Evolutionary conservation across 495 filamentous ascomycete species (phyloP), one percentile per base, ranked within the genome.

Genomic region (Parathielavia appendiculata): DNA sequence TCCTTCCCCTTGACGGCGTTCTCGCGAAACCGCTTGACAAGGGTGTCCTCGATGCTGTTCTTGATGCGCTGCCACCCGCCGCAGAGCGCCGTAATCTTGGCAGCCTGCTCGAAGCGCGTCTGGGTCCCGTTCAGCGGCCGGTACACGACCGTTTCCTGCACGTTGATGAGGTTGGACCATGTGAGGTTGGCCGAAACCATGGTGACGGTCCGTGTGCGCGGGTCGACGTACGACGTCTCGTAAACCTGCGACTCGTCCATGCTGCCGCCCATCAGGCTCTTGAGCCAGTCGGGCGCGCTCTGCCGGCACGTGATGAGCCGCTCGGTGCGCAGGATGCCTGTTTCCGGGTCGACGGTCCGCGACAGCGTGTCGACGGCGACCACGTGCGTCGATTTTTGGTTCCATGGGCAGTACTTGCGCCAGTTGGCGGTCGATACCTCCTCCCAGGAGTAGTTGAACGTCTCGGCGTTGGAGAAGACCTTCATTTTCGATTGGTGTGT

Each of bases 381-480:
- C 47, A 98, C 93, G 71, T 98, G 93, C 30, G 89, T 88, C 1
- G 86, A 89, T 72, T 95, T 91, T 63, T 96, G 84, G 75, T 98
- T 98, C 93, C 93, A 97, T 35, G 92, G 91, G 71, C 89, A 95
- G 77, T 98, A 98, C 74, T 98, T 98, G 50, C 86, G 85, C 93
- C 93, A 98, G 81, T 97, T 98, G 64, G 88, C 90, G n/a, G 90
- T 90, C n/a, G 91, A 95, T 36, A 97, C 95, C 72, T 97, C 95
- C 63, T 92, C 87, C 92, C 93, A 98, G 26, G 91, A 91, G 79
- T 98, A 98, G 72, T 96, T 81, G 76, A 97, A 97, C 20, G 88
- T 90, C 72, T 87, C 90, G 34, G 75, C 75, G 59, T 88, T 90
- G 36, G 90, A 87, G 70, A 97, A 98, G 69, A 98, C 88, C 80